Conservation (phyloP, 176 grass and related monocot species). For the Pontederia paniculata region DNA sequence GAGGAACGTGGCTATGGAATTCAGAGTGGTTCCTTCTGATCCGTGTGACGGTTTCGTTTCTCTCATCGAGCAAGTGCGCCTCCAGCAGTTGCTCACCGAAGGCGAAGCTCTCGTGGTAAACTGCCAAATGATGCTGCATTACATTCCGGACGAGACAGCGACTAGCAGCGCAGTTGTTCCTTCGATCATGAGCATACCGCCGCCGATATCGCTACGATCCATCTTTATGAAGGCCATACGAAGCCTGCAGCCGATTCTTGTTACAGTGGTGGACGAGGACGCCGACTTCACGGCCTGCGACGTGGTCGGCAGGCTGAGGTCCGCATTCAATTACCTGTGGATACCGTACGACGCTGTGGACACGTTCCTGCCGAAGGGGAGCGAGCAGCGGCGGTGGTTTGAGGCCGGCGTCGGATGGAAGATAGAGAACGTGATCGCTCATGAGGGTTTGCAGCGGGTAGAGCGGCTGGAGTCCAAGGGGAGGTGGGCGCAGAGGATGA, state of each 20-base stretch:
- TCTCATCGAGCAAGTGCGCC: constrained; percentile 55
- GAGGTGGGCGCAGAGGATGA: constrained; percentile 75
- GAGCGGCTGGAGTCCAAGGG: constrained; percentile 68
- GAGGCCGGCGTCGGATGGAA: constrained; percentile 86
- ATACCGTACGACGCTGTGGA: constrained; percentile 95
- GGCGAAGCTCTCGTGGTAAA: constrained; percentile 74
- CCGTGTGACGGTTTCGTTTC: constrained; percentile 48
- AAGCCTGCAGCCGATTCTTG: constrained; percentile 47
- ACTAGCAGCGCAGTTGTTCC: constrained; percentile 29
- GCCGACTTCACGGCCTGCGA: constrained; percentile 79
- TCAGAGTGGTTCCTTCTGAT: constrained; percentile 42
- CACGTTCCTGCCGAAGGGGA: constrained; percentile 77
- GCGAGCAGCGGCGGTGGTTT: constrained; percentile 82
- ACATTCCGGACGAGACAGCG: constrained; percentile 78
- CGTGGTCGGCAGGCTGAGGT: constrained; percentile 54
- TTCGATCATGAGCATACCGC: constrained; percentile 11
- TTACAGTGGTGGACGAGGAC: constrained; percentile 78
- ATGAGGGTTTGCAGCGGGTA: constrained; percentile 31
- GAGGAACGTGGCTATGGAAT: constrained; percentile 73
- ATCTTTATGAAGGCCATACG: constrained; percentile 86
- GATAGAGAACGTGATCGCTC: not conserved
- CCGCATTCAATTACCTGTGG: constrained; percentile 94
- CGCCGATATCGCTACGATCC: constrained; percentile 40
- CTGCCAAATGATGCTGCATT: constrained; percentile 90
- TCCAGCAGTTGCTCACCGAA: constrained; percentile 73